These are phyloP conservation scores for Paxillus rubicundulus DNA, from an alignment of 768 basidiomycete genomes.

Conservation along the genomic window DNA sequence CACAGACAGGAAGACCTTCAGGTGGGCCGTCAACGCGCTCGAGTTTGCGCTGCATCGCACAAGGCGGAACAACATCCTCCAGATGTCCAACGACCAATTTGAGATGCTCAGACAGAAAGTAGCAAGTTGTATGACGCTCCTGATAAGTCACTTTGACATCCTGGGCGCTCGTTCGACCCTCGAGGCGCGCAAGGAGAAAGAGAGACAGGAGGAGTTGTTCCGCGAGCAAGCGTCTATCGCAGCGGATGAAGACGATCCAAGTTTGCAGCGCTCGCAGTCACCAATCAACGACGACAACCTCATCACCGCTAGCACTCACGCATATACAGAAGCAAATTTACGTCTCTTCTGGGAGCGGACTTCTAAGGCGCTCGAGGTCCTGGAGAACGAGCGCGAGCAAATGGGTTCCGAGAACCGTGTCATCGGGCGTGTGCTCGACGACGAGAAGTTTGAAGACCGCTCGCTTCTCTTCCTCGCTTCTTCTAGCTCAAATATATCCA, in stretches of 20 bases:
- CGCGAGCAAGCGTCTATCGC: constrained; percentile 52
- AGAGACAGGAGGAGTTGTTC: constrained; percentile 66
- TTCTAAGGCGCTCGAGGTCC: constrained; percentile 50
- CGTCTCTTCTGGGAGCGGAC: constrained; percentile 76
- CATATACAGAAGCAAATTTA: constrained; percentile 62
- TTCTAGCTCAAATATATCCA: constrained; percentile 91
- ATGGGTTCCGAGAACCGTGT: constrained; percentile 69
- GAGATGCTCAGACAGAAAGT: constrained; percentile 88
- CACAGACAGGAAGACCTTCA: constrained; percentile 92
- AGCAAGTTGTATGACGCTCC: constrained; percentile 93
- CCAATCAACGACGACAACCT: constrained; percentile 37
- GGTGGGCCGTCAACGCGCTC: constrained; percentile 95
- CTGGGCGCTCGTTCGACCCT: constrained; percentile 87
- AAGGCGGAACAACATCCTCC: constrained; percentile 82
- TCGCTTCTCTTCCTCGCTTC: constrained; percentile 93
- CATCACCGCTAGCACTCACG: constrained; percentile 29
- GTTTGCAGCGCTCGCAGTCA: constrained; percentile 41
- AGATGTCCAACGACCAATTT: constrained; percentile 87
- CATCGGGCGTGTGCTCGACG: constrained; percentile 89
- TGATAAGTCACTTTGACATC: constrained; percentile 97
- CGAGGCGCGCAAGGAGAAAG: constrained; percentile 89
- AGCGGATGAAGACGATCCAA: constrained; percentile 47
- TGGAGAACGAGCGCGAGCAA: constrained; percentile 64
- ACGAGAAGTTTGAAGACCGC: constrained; percentile 90
- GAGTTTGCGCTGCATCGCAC: constrained; percentile 91